Conservation (phyloP, 768 basidiomycete genomes). For the Pulveroboletus frians region DNA sequence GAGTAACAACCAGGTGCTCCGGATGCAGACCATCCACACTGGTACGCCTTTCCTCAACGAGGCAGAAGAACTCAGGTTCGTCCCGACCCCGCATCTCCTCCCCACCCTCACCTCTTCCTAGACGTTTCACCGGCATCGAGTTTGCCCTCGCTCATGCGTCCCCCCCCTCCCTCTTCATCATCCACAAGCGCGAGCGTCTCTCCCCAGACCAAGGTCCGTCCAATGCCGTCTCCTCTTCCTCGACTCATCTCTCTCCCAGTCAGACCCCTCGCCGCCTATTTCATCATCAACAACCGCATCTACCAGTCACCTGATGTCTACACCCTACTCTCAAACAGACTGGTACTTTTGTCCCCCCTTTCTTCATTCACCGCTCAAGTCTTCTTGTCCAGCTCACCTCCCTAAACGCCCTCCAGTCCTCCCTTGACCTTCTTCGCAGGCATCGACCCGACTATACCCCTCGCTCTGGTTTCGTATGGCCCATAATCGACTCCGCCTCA, state of each 20-base stretch:
- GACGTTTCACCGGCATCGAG: constrained; percentile 83
- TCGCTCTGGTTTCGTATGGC: constrained; percentile 80
- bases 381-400: constrained; percentile 51
- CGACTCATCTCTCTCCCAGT: constrained; percentile 38
- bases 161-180: constrained; percentile 79
- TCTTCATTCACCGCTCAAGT: neutral
- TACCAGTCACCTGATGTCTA: constrained; percentile 87
- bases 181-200: constrained; percentile 82
- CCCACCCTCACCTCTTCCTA: constrained; percentile 25
- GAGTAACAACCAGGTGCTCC: constrained; percentile 86
- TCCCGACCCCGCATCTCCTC: neutral
- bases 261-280: constrained; percentile 75
- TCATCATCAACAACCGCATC: constrained; percentile 83
- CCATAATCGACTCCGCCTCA: constrained; percentile 57
- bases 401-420: constrained; percentile 66
- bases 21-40: constrained; percentile 91
- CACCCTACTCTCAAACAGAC: constrained; percentile 74
- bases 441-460: constrained; percentile 82
- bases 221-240: neutral
- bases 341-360: constrained; percentile 44
- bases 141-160: constrained; percentile 79
- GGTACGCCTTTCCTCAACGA: constrained; percentile 75
- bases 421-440: constrained; percentile 66
- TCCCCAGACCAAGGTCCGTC: constrained; percentile 77
- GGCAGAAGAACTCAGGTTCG: constrained; percentile 72